These are phyloP conservation scores for Paradendryphiella salina DNA, from an alignment of 2,329 filamentous ascomycete genomes.

Conservation along the genomic window DNA sequence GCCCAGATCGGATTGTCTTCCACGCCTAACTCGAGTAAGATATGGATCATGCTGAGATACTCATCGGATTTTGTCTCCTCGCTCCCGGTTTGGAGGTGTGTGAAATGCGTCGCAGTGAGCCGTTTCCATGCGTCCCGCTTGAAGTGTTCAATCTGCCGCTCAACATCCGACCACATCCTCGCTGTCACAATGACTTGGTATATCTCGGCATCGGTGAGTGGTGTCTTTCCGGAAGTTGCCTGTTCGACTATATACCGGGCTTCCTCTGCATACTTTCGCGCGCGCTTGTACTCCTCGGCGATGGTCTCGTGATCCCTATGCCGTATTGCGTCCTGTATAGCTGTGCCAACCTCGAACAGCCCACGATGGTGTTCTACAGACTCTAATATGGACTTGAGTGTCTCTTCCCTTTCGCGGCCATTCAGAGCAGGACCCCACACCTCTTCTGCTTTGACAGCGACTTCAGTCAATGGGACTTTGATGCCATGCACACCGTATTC, in stretches of 20 bases:
- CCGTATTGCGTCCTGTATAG: slow-evolving; percentile 81
- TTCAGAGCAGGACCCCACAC: slow-evolving; percentile 95
- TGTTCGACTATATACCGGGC: slow-evolving; percentile 68
- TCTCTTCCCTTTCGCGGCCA: slow-evolving; percentile 87
- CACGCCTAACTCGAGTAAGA: slow-evolving; percentile 90
- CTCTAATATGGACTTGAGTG: slow-evolving; percentile 74
- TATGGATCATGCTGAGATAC: slow-evolving; percentile 86
- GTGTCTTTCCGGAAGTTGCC: slow-evolving; percentile 53
- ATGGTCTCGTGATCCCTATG: slow-evolving; percentile 87
- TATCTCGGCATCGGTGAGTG: slow-evolving; percentile 75
- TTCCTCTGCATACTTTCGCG: slow-evolving; percentile 79
- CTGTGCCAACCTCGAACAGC: slow-evolving; percentile 77
- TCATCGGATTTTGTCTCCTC: slow-evolving; percentile 68
- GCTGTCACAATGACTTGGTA: slow-evolving; percentile 86
- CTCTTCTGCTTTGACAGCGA: slow-evolving; percentile 91
- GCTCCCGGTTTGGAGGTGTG: slow-evolving; percentile 52
- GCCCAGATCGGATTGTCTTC: slow-evolving; percentile 96
- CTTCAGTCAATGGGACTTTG: slow-evolving; percentile 82
- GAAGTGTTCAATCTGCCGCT: slow-evolving; percentile 81
- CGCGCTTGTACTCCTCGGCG: slow-evolving; percentile 82
- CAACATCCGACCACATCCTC: slow-evolving; percentile 93
- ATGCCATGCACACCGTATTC: slow-evolving; percentile 59
- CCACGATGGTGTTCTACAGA: slow-evolving; percentile 79
- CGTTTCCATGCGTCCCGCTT: slow-evolving; percentile 89
- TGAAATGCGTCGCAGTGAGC: slow-evolving; percentile 67